Evolutionary conservation across 1,139 yeast genomes (phyloP), one percentile per base, ranked within the genome.

Genomic region (Geotrichum australiense): DNA sequence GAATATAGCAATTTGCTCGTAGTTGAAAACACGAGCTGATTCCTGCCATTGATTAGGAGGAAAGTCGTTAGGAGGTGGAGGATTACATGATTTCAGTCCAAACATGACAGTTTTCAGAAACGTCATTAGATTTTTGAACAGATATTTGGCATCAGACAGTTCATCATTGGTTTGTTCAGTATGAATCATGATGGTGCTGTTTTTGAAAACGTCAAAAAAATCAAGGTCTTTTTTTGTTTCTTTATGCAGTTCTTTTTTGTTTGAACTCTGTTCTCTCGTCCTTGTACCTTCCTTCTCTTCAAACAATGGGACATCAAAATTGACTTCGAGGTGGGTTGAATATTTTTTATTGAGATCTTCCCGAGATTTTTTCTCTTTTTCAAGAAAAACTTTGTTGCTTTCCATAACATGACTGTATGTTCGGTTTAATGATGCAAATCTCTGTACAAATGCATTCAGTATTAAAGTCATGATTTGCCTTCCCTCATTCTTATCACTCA

Each of bases 41-140:
- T 86, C 94, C 50, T 83, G 80, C 97, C 97, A 91, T 32, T 78
- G 77, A 35, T 76, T 76, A 18, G 78, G 74, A 21, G 78, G 70
- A 41, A 74, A 78, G 35, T 76, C 74, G 7, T 84, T 77, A 4
- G 79, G 80, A 0, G 91, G 83, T 2, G 93, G 84, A 1, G 96
- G 95, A 56, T 89, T 91, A 58, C 95, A 87, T 45, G 80, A 80
- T 57, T 87, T 87, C 52, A 93, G 69, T 1, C 96, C 96, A 62
- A 82, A 86, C 53, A 91, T 81, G 35, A 89, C 85, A 0, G 96
- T 85, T 57, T 91, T 87, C 55, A 91, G 67, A 56, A 91, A 93
- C 5, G 91, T 82, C 81, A 93, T 77, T 44, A 93, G 68, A 6
- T 95, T 87, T 52, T 93, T 77, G 71, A 87, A 87, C 29, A 91